Conservation (phyloP, 768 basidiomycete genomes). For the Lanmaoa pseudosensibilis region DNA sequence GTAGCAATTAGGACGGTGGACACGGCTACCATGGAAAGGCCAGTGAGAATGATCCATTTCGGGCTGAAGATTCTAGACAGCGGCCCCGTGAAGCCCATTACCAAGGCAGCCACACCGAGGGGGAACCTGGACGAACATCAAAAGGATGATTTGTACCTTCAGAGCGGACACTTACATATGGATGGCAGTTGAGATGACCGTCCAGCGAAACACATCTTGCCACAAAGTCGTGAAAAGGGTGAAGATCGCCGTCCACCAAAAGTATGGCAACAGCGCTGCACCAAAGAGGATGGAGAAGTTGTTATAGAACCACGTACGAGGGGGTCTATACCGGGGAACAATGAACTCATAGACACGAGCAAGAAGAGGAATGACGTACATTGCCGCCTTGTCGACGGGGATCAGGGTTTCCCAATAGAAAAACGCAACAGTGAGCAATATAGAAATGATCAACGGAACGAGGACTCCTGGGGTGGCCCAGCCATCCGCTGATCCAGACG, state of each 20-base stretch:
- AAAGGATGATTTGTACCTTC: neutral
- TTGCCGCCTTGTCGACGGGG: slow-evolving; percentile 40
- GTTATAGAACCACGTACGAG: slow-evolving; percentile 42
- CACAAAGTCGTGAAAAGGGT: slow-evolving; percentile 39
- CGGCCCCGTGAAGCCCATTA: slow-evolving; percentile 40
- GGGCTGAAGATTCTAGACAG: slow-evolving; percentile 38
- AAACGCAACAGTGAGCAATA: slow-evolving; percentile 42
- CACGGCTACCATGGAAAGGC: slow-evolving; percentile 37
- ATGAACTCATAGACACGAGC: neutral
- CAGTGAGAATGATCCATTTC: slow-evolving; percentile 49
- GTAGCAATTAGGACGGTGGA: slow-evolving; percentile 44
- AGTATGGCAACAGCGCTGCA: slow-evolving; percentile 38
- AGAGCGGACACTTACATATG: slow-evolving; percentile 35
- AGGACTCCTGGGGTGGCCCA: slow-evolving; percentile 50
- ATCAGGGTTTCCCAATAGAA: slow-evolving; percentile 50
- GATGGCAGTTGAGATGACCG: slow-evolving; percentile 38
- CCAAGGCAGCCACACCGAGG: slow-evolving; percentile 40
- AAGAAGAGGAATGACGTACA: slow-evolving; percentile 31
- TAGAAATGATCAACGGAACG: slow-evolving; percentile 45
- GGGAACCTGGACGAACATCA: slow-evolving; percentile 35
- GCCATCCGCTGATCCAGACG: slow-evolving; percentile 47
- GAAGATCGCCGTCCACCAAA: slow-evolving; percentile 42
- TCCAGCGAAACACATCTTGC: slow-evolving; percentile 45
- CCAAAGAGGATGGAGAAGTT: slow-evolving; percentile 43
- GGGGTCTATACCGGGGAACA: slow-evolving; percentile 32